These are phyloP conservation scores for Kwoniella heveanensis DNA, from an alignment of 768 basidiomycete genomes.

Conservation along the genomic window DNA sequence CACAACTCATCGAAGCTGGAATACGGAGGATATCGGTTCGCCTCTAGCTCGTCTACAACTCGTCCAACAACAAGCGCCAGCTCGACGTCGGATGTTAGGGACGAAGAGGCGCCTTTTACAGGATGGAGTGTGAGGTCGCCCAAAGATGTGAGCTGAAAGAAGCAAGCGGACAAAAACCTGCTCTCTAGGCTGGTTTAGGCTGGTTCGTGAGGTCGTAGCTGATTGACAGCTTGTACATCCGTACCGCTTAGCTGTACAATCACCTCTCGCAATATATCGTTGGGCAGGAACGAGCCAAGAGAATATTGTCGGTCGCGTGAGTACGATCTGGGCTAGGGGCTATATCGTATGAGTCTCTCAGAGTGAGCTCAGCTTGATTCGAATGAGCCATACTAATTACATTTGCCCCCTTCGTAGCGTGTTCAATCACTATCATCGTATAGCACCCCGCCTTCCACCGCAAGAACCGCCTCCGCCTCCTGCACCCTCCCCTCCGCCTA, in stretches of 20 bases:
- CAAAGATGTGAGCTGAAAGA: slow-evolving; percentile 31
- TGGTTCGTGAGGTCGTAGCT: neutral
- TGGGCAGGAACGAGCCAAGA: slow-evolving; percentile 90
- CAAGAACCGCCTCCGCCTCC: slow-evolving; percentile 11
- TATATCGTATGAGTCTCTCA: too few relatives aligned
- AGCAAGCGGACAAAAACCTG: neutral
- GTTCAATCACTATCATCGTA: slow-evolving; percentile 90
- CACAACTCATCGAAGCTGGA: too few relatives aligned
- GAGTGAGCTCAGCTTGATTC: too few relatives aligned
- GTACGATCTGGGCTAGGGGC: too few relatives aligned
- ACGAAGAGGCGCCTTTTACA: slow-evolving; percentile 18
- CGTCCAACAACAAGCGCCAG: neutral
- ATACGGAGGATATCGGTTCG: neutral
- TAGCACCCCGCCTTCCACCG: slow-evolving; percentile 59
- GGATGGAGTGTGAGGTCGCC: slow-evolving; percentile 40
- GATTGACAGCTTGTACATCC: slow-evolving; percentile 1
- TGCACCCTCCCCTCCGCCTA: slow-evolving; percentile 6
- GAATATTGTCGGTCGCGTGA: slow-evolving; percentile 89
- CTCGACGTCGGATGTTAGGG: neutral
- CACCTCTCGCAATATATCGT: slow-evolving; percentile 88
- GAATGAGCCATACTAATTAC: too few relatives aligned
- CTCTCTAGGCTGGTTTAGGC: slow-evolving; percentile 5
- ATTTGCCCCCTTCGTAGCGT: slow-evolving; percentile 62
- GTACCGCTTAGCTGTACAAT: slow-evolving; percentile 66
- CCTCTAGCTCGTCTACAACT: neutral